Percentiles rank a stretch among this genome's conserved stretches.
phyloP scores from a whole-genome alignment of 805 yeast genomes.

The Debaryomyces maramus region DNA sequence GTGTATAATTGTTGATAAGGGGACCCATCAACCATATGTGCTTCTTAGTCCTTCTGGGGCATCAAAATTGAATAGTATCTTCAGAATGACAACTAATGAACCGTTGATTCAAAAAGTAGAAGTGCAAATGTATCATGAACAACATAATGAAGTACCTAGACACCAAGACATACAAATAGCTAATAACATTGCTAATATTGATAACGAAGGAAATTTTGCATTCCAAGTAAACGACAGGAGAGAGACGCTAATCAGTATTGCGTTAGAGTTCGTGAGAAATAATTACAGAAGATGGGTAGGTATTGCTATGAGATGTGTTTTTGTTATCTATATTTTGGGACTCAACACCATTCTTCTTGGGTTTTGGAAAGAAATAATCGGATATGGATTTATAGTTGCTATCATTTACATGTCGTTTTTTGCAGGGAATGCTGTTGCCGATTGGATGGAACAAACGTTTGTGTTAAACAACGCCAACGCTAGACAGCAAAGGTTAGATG shows the following conservation, averaged over 20 bases:
- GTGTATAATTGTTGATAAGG: conserved; percentile 40
- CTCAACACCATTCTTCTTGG: conserved; percentile 4
- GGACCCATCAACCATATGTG: conserved; percentile 34
- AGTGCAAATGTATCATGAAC: conserved; percentile 14
- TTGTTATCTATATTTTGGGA: conserved; percentile 12
- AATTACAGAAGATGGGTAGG: background rate
- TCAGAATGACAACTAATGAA: conserved; percentile 13
- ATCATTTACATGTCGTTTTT: conserved; percentile 10
- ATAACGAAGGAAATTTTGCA: background rate
- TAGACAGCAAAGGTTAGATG: background rate
- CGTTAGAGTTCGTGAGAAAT: conserved; percentile 1
- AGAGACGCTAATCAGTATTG: background rate
- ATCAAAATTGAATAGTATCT: conserved; percentile 22
- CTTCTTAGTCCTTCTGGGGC: conserved; percentile 38
- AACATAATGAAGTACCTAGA: background rate
- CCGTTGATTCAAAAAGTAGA: conserved; percentile 26
- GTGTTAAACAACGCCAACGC: background rate
- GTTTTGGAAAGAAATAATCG: conserved; percentile 6
- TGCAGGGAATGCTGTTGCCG: conserved; percentile 12
- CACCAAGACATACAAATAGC: background rate
- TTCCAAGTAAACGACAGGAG: background rate
- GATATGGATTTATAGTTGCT: conserved; percentile 1
- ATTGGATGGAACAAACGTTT: conserved; percentile 10
- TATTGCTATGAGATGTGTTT: conserved; percentile 4
- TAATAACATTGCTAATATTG: background rate